Conservation (phyloP, 2,329 filamentous ascomycete genomes). For the Tolypocladium pustulatum region DNA sequence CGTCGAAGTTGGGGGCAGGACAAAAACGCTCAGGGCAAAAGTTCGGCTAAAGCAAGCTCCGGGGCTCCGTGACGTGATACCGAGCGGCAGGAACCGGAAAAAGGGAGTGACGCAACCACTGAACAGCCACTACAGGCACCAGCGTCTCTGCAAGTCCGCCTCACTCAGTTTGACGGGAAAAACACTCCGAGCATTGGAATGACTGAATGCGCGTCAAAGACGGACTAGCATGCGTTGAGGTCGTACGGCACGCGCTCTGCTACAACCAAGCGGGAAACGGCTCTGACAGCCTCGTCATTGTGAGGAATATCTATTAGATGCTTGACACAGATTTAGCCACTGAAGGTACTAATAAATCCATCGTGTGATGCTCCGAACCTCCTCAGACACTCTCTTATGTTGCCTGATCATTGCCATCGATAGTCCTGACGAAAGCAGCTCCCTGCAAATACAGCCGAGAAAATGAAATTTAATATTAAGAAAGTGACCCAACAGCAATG, state of each 20-base stretch:
- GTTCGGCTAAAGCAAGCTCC: conserved; percentile 26
- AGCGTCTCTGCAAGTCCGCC: background rate
- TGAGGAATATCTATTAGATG: background rate
- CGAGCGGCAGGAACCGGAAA: conserved; percentile 25
- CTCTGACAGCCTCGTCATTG: background rate
- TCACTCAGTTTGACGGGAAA: background rate
- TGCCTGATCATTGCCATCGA: background rate
- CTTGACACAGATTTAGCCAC: background rate
- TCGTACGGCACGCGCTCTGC: background rate
- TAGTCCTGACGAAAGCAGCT: background rate
- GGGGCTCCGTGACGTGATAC: background rate
- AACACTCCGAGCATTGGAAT: background rate
- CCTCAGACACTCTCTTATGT: background rate
- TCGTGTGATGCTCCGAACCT: background rate
- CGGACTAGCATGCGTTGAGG: background rate
- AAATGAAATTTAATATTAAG: conserved; percentile 10
- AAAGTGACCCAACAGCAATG: conserved; percentile 19
- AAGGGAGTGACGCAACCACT: conserved; percentile 21
- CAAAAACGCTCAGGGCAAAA: conserved; percentile 35
- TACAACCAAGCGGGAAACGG: background rate
- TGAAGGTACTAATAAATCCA: background rate
- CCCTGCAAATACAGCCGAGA: background rate
- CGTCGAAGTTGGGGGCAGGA: conserved; percentile 15
- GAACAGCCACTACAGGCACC: background rate
- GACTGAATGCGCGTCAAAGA: background rate